Evolutionary conservation across 179 eudicot species (phyloP), one percentile per base, ranked within the genome.

Genomic region (Silene noctiflora): DNA sequence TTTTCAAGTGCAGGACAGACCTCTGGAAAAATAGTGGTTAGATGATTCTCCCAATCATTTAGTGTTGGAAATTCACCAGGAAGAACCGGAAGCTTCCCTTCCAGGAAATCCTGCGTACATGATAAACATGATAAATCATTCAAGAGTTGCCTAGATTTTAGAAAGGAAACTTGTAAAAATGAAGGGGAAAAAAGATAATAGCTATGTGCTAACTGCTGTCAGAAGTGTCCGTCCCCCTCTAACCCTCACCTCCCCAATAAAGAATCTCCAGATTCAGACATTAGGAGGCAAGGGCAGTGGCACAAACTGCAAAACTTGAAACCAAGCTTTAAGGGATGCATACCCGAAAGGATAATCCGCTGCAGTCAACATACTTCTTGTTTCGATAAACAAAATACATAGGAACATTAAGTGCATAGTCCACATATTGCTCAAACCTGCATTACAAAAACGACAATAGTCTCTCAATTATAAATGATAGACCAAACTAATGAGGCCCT

Each of bases 31-130:
- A 95, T 91, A 78, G 99, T 95, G 62, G 97, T 93, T 77, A 95
- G 86, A 84, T 95, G 99, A 85, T 93, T 93, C 88, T 95, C 99
- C 99, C 99, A 95, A 75, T 95, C 99, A 87, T 87, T 86, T 48
- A 93, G 83, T 21, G 88, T 88, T 22, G 99, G 99, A 68, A 88
- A 88, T 73, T 93, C 98, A 79, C 99, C 98, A 29, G 97, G 98
- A 81, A 93, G 83, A 42, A 87, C 81, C 73, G 97, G 85, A 75
- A 95, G 99, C 84, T 95, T 93, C 71, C 98, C 99, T 53, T 82
- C 81, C 90, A 95, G 61, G 80, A 95, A 95, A 70, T 95, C 99
- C 99, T 95, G 86, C 73, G 82, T 17, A 42, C 19, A 78, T 62
- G 61, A 82, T 22, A 16, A 20, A 22, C 4, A 20, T 67, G 33